A percentile compares a stretch with the other conserved stretches of the same genome.
phyloP scores from a whole-genome alignment of 768 basidiomycete species.

The Suillus variegatus region DNA sequence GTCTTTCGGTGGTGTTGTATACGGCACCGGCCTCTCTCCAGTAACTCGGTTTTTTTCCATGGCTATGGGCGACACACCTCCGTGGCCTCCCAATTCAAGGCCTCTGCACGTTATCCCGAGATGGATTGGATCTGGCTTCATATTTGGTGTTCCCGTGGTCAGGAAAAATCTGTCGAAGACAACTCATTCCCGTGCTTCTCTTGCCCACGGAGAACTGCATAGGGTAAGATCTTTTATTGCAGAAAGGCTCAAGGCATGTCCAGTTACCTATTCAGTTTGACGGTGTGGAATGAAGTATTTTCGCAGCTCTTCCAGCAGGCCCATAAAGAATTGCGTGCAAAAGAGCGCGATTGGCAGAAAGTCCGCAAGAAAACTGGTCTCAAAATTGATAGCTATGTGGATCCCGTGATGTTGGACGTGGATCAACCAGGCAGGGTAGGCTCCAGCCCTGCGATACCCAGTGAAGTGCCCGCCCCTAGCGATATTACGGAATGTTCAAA shows the following conservation, averaged over 20 bases:
- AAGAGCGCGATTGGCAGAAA: background rate
- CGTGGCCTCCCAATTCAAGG: slow-evolving; percentile 28
- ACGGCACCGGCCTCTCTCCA: slow-evolving; percentile 22
- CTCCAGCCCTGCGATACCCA: background rate
- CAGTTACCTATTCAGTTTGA: background rate
- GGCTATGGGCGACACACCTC: slow-evolving; percentile 32
- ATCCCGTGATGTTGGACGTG: background rate
- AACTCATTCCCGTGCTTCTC: slow-evolving; percentile 4
- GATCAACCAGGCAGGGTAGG: background rate
- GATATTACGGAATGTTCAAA: background rate
- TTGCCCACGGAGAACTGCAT: slow-evolving; percentile 10
- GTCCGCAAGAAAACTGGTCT: slow-evolving; percentile 4
- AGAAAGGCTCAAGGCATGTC: slow-evolving; percentile 1
- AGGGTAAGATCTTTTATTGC: slow-evolving; percentile 7
- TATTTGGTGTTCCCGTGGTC: slow-evolving; percentile 36
- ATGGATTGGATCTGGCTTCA: slow-evolving; percentile 31
- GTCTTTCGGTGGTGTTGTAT: slow-evolving; percentile 33
- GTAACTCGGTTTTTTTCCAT: slow-evolving; percentile 36
- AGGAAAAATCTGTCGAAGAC: slow-evolving; percentile 11
- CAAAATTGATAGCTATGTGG: background rate
- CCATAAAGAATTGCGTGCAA: background rate
- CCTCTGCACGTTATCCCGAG: slow-evolving; percentile 32
- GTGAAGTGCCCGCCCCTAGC: no score
- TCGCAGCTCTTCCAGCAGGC: background rate
- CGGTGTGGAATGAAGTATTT: background rate